Evolutionary conservation across 2,329 filamentous ascomycete species (phyloP).

Genomic region (Decorospora gaudefroyi): DNA sequence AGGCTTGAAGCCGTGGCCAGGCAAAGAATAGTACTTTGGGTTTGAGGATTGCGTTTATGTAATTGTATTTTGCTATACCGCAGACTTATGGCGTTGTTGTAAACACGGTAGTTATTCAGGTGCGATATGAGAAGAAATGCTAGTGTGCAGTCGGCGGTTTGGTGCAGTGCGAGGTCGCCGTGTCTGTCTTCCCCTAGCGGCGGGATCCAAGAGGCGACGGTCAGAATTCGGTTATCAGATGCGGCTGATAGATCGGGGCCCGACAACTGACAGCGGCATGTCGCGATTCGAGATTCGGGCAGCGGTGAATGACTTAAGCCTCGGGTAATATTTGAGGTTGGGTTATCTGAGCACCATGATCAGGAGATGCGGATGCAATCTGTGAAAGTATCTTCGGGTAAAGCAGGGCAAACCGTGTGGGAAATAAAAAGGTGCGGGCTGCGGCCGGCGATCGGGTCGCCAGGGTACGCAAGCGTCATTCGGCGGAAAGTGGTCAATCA

Average conservation of each 20-base stretch:
- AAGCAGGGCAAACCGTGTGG: conserved; percentile 8
- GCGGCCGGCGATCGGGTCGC: conserved; percentile 6
- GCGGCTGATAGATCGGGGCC: conserved; percentile 9
- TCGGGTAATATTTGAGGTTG: not conserved
- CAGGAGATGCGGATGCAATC: conserved; percentile 2
- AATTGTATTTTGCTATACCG: too few relatives aligned
- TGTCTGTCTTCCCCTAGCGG: too few relatives aligned
- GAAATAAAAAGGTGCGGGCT: conserved; percentile 5
- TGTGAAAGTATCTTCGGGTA: conserved; percentile 8
- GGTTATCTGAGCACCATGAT: not conserved
- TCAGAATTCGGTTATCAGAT: conserved; percentile 18
- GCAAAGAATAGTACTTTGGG: too few relatives aligned
- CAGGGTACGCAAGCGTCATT: conserved; percentile 7
- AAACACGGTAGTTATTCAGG: too few relatives aligned
- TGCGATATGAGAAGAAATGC: too few relatives aligned
- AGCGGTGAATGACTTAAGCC: conserved; percentile 1
- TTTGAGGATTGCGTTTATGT: too few relatives aligned
- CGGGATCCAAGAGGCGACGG: too few relatives aligned
- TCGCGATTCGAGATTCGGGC: conserved; percentile 1
- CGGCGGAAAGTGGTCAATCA: conserved; percentile 12
- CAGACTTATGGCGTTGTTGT: too few relatives aligned
- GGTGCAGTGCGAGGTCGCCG: too few relatives aligned
- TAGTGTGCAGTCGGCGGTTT: too few relatives aligned
- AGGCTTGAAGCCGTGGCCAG: too few relatives aligned
- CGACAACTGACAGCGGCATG: conserved; percentile 6